These are phyloP conservation scores for Hansenula sp. DNA, from an alignment of 1,139 yeast genomes.

Conservation along the genomic window DNA sequence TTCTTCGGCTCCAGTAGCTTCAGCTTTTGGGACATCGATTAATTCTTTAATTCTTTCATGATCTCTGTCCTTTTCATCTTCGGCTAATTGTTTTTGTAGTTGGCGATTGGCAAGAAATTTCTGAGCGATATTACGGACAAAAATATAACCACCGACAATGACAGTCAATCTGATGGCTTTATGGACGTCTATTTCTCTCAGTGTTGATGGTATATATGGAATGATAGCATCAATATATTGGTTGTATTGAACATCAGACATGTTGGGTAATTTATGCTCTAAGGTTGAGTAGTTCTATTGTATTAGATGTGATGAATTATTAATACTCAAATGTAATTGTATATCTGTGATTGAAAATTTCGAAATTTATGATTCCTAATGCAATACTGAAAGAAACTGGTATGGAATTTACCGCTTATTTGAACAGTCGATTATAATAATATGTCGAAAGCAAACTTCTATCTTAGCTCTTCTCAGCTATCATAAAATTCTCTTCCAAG, in stretches of 20 bases:
- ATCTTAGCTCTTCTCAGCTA: too few relatives aligned
- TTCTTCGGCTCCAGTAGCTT: constrained; percentile 35
- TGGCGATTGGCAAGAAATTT: constrained; percentile 46
- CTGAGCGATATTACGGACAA: constrained; percentile 37
- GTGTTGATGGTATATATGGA: constrained; percentile 8
- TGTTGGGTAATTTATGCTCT: background rate
- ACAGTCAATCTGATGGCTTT: constrained; percentile 36
- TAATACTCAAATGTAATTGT: too few relatives aligned
- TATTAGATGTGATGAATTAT: background rate
- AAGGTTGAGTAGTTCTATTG: background rate
- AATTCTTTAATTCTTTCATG: constrained; percentile 38
- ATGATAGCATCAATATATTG: constrained; percentile 1
- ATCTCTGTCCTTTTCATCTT: constrained; percentile 34
- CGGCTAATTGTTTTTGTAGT: constrained; percentile 43
- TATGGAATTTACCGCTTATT: too few relatives aligned
- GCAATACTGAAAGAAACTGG: too few relatives aligned
- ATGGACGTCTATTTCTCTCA: constrained; percentile 28
- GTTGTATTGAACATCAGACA: background rate
- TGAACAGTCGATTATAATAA: too few relatives aligned
- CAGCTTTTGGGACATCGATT: constrained; percentile 31
- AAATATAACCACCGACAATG: constrained; percentile 42
- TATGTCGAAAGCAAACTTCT: too few relatives aligned
- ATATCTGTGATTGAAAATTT: too few relatives aligned
- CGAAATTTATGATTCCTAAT: too few relatives aligned
- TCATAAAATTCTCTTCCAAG: too few relatives aligned